phyloP scores from a whole-genome alignment of 2,329 filamentous ascomycete genomes.

The Aaosphaeria pasadenensis region DNA sequence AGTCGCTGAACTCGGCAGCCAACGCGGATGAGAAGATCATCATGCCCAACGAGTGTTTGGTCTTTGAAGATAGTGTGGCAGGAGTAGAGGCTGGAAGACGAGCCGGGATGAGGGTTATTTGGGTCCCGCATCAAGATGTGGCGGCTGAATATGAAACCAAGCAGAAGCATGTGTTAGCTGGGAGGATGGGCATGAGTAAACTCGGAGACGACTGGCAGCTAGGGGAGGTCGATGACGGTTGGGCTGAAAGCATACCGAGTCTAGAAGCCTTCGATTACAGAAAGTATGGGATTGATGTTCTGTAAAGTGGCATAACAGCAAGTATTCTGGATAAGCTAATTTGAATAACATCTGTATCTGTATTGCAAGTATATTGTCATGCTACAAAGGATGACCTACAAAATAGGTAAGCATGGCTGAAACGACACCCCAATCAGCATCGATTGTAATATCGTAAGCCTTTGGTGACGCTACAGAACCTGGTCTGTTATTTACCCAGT shows the following conservation, averaged over 20 bases:
- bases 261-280: conserved; percentile 9
- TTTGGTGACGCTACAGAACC: no score
- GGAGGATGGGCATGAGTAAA: conserved; percentile 6
- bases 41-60: conserved; percentile 26
- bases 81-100: conserved; percentile 31
- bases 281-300: conserved; percentile 1
- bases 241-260: conserved; percentile 10
- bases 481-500: no score
- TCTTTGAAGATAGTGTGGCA: conserved; percentile 34
- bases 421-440: no score
- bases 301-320: no score
- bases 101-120: conserved; percentile 35
- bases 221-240: conserved; percentile 6
- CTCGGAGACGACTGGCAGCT: neutral
- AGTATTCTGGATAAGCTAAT: no score
- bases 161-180: conserved; percentile 12
- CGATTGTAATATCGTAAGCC: neutral
- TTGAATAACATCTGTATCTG: no score
- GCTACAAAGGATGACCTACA: no score
- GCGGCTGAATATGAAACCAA: conserved; percentile 6
- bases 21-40: conserved; percentile 6
- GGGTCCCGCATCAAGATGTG: conserved; percentile 32
- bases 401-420: neutral
- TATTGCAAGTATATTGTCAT: no score
- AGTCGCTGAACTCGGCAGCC: conserved; percentile 3